Conservation (phyloP, 129 eudicot species). For the Pulicaria dysenterica region DNA sequence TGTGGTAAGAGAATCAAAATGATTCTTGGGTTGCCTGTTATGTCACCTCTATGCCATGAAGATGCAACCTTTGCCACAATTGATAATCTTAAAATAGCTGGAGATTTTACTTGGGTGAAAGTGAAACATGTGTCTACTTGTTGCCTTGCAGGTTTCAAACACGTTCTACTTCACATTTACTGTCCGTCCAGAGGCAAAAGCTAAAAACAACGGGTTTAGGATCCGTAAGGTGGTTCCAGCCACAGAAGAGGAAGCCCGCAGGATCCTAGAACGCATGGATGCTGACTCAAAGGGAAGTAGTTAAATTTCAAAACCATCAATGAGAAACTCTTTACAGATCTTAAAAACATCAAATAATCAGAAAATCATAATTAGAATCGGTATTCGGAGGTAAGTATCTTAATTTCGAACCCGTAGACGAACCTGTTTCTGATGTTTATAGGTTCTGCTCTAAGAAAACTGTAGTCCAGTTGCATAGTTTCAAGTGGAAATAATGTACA, state of each 20-base stretch:
- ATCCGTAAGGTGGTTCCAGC: slow-evolving; percentile 95
- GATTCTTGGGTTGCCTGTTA: not conserved
- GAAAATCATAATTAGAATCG: slow-evolving; percentile 4
- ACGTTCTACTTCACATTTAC: slow-evolving; percentile 96
- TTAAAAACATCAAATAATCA: slow-evolving; percentile 12
- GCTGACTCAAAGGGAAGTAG: slow-evolving; percentile 44
- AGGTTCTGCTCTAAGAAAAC: not conserved
- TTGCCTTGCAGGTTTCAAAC: slow-evolving; percentile 72
- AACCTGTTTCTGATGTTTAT: slow-evolving; percentile 4
- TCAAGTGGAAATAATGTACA: slow-evolving; percentile 26
- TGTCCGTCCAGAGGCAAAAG: slow-evolving; percentile 81
- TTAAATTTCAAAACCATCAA: slow-evolving; percentile 4
- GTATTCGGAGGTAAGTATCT: not conserved
- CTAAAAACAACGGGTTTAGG: slow-evolving; percentile 52
- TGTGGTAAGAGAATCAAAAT: not conserved
- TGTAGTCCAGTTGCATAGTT: not conserved
- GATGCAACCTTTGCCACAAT: not conserved
- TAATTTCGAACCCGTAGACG: not conserved
- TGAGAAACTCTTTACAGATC: not conserved
- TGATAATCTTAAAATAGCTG: not conserved
- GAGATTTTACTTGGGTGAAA: not conserved
- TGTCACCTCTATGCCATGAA: too few species aligned
- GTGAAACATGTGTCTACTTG: not conserved
- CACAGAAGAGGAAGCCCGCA: slow-evolving; percentile 96
- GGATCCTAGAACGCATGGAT: slow-evolving; percentile 85